Evolutionary conservation across 2,329 filamentous ascomycete species (phyloP), one percentile per base, ranked within the genome.

Genomic region (Ploettnerulaceae sp.): DNA sequence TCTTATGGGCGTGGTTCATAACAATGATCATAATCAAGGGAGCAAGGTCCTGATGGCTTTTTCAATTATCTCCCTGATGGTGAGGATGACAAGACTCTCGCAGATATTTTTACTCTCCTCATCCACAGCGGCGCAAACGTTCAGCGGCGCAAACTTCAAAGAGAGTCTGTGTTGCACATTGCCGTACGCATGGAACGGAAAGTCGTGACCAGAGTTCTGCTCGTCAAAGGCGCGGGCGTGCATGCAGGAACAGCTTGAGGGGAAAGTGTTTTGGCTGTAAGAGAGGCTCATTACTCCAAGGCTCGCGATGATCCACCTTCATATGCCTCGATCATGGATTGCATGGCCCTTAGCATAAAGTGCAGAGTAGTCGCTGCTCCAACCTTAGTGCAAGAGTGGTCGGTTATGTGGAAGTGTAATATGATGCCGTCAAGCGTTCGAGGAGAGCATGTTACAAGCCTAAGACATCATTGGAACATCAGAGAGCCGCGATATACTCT

Each of bases 311-410:
- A 52, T 37, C 41, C 42, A n/a, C 38, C 40, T 11, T 24, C 49
- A 9, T 56, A 56, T 40, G 43, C 53, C 9, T 54, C 51, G 4
- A 56, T 54, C 28, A 46, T 47, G 41, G 53, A 48, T 12, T 56
- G 53, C 43, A 54, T 54, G 48, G 51, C 53, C 8, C 40, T 51
- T 4, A 49, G 40, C 15, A 48, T 48, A n/a, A 37, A 49, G 15
- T 49, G 48, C 36, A 49, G 51, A 18, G 53, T 49, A 24, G 45
- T 47, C 7, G 44, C 48, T 17, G 32, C 34, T 9, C 53, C 51
- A 9, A 52, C 51, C 4, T 34, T 48, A 20, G 53, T 52, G 17
- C 48, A 51, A 24, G 51, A 53, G 39, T 48, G 52, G 49, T 26
- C 20, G 26, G 20, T 29, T 24, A 31, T 5, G 29, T n/a, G n/a